phyloP scores from a whole-genome alignment of 768 basidiomycete genomes.

The Kwoniella mangroviensis region DNA sequence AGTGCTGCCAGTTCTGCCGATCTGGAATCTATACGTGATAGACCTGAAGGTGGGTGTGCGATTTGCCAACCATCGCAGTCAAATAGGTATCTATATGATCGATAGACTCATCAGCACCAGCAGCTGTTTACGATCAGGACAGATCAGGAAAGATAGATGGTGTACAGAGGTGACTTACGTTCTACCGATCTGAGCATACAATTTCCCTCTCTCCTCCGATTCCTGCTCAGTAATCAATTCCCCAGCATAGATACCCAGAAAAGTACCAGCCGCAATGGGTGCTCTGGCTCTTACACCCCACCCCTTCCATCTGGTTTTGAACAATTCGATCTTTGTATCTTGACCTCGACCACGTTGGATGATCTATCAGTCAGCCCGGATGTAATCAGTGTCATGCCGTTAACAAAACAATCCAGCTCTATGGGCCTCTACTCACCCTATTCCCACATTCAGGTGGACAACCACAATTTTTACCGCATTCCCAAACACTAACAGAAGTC shows the following conservation, averaged over 20 bases:
- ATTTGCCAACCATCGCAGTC: constrained; percentile 79
- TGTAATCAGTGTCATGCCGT: neutral
- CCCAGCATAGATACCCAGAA: constrained; percentile 82
- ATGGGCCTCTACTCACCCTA: constrained; percentile 64
- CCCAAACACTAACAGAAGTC: constrained; percentile 64
- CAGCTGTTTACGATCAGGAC: no score
- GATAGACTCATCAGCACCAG: no score
- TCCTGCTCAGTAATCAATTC: constrained; percentile 75
- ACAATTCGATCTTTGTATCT: constrained; percentile 70
- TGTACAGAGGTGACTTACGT: constrained; percentile 40
- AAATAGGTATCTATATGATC: constrained; percentile 83
- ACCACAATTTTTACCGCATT: constrained; percentile 80
- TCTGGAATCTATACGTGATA: constrained; percentile 43
- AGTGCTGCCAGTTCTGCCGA: constrained; percentile 41
- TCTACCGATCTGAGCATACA: constrained; percentile 50
- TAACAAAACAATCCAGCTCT: neutral
- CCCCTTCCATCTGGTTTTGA: constrained; percentile 68
- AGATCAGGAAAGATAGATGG: no score
- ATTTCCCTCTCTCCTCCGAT: constrained; percentile 72
- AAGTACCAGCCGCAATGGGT: constrained; percentile 71
- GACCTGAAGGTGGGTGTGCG: constrained; percentile 41
- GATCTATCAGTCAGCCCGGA: constrained; percentile 63
- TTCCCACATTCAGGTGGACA: constrained; percentile 83
- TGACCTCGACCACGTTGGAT: constrained; percentile 77
- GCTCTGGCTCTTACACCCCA: constrained; percentile 80